A percentile compares a stretch with the other conserved stretches of the same genome.
Evolutionary conservation across 1,139 yeast species (phyloP).

Genomic region (Suhomyces chickasaworum): DNA sequence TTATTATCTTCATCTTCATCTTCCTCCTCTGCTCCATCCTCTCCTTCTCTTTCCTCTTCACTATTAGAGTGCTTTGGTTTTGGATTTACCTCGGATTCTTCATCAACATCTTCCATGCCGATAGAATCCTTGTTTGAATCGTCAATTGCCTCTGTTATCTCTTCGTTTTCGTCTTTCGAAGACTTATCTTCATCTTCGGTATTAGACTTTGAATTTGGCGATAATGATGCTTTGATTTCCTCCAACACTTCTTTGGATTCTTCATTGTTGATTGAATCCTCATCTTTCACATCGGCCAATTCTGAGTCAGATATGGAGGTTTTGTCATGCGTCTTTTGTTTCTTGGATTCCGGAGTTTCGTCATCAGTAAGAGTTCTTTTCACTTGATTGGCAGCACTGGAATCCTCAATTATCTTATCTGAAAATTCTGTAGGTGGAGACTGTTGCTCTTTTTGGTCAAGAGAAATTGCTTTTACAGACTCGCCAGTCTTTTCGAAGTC

Average conservation of each 20-base stretch:
- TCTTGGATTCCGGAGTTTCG: slow-evolving; percentile 6
- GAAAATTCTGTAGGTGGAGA: slow-evolving; percentile 1
- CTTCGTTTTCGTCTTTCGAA: slow-evolving; percentile 2
- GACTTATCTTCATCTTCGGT: slow-evolving; percentile 3
- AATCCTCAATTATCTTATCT: slow-evolving; percentile 1
- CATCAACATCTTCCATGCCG: slow-evolving; percentile 13
- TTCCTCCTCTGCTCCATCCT: slow-evolving; percentile 9
- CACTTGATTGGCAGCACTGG: neutral
- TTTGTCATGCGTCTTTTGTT: slow-evolving; percentile 4
- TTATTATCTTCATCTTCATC: slow-evolving; percentile 19
- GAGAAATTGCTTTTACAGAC: neutral
- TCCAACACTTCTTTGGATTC: neutral
- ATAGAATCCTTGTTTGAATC: neutral
- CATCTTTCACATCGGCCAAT: neutral
- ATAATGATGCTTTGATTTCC: neutral
- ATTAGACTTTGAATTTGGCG: slow-evolving; percentile 9
- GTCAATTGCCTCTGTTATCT: neutral
- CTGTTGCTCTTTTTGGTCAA: neutral
- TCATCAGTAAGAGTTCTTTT: slow-evolving; percentile 7
- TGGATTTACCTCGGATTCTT: slow-evolving; percentile 15
- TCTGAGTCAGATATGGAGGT: neutral
- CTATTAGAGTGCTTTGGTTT: slow-evolving; percentile 4
- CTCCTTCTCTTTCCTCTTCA: slow-evolving; percentile 1
- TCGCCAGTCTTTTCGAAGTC: slow-evolving; percentile 12
- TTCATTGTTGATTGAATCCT: slow-evolving; percentile 5